Percentiles rank a stretch among this genome's conserved stretches.
Conservation (phyloP, 768 basidiomycete species). For the Suillus occidentalis region DNA sequence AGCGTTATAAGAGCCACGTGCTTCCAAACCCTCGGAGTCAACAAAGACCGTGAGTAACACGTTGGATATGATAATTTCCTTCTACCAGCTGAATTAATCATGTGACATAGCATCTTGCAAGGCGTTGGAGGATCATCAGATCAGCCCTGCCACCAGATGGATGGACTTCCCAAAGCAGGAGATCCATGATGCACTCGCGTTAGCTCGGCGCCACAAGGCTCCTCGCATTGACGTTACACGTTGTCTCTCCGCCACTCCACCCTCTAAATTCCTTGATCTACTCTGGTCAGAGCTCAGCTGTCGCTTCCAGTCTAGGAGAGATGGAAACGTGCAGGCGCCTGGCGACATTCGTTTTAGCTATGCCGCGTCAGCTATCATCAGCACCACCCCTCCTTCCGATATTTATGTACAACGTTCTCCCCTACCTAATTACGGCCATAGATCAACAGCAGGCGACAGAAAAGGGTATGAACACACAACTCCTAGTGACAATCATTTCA, state of each 20-base stretch:
- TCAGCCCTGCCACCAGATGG: conserved; percentile 36
- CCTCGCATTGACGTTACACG: conserved; percentile 66
- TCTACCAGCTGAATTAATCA: not conserved
- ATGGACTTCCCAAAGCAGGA: conserved; percentile 56
- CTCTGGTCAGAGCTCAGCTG: conserved; percentile 70
- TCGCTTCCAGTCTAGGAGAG: conserved; percentile 55
- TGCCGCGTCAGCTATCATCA: conserved; percentile 47
- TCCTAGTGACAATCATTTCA: conserved; percentile 63
- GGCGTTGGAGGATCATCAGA: conserved; percentile 18
- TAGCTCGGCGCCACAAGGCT: conserved; percentile 61
- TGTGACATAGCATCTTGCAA: conserved; percentile 18
- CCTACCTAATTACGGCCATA: conserved; percentile 51
- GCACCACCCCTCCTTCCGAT: conserved; percentile 69
- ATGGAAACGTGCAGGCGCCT: conserved; percentile 64
- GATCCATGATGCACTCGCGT: conserved; percentile 55
- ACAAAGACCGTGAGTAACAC: conserved; percentile 36
- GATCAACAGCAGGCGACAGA: conserved; percentile 57
- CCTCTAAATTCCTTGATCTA: conserved; percentile 59
- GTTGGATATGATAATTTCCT: not conserved
- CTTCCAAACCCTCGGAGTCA: conserved; percentile 37
- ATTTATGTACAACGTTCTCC: conserved; percentile 69
- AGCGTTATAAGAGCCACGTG: conserved; percentile 41
- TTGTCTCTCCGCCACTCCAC: conserved; percentile 57
- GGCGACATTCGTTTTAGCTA: conserved; percentile 66
- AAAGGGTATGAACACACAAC: conserved; percentile 56